These are phyloP conservation scores for Aspergillus persii DNA, from an alignment of 2,329 filamentous ascomycete genomes.

Conservation along the genomic window DNA sequence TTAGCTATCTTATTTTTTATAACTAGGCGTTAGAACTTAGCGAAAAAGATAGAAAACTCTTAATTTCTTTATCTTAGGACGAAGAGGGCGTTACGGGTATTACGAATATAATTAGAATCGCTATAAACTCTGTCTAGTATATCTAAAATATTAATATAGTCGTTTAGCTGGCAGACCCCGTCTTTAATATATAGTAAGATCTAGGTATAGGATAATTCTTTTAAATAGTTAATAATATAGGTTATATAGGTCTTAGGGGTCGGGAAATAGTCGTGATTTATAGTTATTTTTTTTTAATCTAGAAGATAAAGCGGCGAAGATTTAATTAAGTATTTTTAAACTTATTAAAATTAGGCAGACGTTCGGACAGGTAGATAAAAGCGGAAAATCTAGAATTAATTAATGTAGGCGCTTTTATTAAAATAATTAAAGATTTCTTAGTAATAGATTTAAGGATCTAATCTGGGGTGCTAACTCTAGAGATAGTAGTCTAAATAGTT, in stretches of 20 bases:
- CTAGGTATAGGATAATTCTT: neutral
- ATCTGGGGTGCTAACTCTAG: no score
- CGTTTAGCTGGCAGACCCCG: neutral
- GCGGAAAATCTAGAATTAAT: neutral
- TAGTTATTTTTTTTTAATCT: neutral
- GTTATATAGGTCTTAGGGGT: neutral
- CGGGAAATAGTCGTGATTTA: neutral
- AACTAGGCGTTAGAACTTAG: no score
- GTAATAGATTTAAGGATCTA: neutral
- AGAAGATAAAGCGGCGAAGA: neutral
- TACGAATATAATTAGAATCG: neutral
- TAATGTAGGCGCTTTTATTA: neutral
- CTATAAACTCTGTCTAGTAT: neutral
- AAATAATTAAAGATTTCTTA: neutral
- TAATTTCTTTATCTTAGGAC: no score
- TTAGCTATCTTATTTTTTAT: no score
- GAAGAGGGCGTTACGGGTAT: neutral
- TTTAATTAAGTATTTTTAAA: neutral
- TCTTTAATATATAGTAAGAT: neutral
- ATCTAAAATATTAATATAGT: neutral
- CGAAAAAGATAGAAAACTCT: no score
- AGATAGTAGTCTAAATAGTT: no score
- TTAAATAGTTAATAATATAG: neutral
- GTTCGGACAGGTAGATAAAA: neutral
- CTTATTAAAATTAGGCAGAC: neutral